phyloP scores from a whole-genome alignment of 1,139 yeast genomes.

The Geotrichum restrictum region DNA sequence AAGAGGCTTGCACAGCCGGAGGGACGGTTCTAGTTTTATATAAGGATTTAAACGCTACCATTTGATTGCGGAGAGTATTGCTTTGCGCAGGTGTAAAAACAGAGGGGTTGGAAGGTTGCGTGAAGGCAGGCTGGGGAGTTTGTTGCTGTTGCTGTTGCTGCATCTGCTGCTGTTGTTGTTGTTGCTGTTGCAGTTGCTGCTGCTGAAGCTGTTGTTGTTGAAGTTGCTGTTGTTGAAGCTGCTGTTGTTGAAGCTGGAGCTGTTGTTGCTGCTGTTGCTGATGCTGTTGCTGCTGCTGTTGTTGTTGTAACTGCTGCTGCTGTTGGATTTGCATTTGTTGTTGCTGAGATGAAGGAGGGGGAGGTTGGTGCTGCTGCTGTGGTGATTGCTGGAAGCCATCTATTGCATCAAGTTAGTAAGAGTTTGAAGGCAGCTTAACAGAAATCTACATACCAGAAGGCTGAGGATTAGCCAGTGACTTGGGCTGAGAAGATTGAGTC shows the following conservation, averaged over 20 bases:
- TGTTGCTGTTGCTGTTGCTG: slow-evolving; percentile 23
- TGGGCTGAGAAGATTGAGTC: slow-evolving; percentile 26
- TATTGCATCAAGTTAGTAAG: neutral
- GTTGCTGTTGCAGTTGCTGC: slow-evolving; percentile 28
- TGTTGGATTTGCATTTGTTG: slow-evolving; percentile 17
- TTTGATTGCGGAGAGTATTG: slow-evolving; percentile 58
- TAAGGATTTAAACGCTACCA: slow-evolving; percentile 68
- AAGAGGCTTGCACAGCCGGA: slow-evolving; percentile 36
- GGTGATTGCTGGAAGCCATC: neutral
- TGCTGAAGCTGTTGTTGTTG: slow-evolving; percentile 28
- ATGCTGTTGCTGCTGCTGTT: slow-evolving; percentile 25
- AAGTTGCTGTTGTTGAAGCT: slow-evolving; percentile 10
- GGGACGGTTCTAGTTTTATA: slow-evolving; percentile 74
- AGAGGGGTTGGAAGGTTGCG: slow-evolving; percentile 11
- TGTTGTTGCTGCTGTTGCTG: slow-evolving; percentile 23
- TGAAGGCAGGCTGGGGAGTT: slow-evolving; percentile 20
- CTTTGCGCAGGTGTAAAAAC: slow-evolving; percentile 45
- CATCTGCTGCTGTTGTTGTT: slow-evolving; percentile 22
- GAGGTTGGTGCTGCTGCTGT: slow-evolving; percentile 7
- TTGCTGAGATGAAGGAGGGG: neutral
- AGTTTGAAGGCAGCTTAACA: too few relatives aligned
- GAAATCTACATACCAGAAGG: slow-evolving; percentile 10
- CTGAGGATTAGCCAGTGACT: slow-evolving; percentile 13
- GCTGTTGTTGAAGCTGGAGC: slow-evolving; percentile 26
- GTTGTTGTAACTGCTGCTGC: slow-evolving; percentile 29